Percentiles rank a stretch among this genome's conserved stretches.
These are phyloP conservation scores for Nitzschia putrida DNA, from an alignment of 108 stramenopile genomes.

Conservation along the genomic window DNA sequence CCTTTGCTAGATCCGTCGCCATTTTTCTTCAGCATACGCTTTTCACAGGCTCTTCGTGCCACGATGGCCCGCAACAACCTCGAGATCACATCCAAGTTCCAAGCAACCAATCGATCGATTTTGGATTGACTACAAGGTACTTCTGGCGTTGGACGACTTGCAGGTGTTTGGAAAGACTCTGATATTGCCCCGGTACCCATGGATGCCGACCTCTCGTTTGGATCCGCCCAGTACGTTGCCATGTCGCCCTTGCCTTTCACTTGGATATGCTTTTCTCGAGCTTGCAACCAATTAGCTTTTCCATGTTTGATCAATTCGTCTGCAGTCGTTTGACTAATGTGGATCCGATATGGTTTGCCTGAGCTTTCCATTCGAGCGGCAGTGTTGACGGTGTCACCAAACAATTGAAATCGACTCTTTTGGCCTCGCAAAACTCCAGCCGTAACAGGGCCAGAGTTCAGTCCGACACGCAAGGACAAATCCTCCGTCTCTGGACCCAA, in stretches of 20 bases:
- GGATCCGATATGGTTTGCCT: constrained; percentile 30
- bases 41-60: constrained; percentile 7
- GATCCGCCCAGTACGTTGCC: constrained; percentile 46
- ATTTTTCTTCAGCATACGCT: neutral
- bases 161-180: neutral
- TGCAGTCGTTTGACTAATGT: constrained; percentile 35
- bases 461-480: neutral
- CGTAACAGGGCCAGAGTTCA: constrained; percentile 1
- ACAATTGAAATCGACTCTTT: constrained; percentile 6
- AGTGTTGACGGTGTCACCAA: constrained; percentile 8
- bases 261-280: constrained; percentile 32
- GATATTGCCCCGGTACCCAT: too few species aligned
- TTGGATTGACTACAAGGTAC: neutral
- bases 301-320: too few species aligned
- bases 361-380: constrained; percentile 17
- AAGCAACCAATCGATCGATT: constrained; percentile 15
- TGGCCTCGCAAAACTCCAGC: neutral
- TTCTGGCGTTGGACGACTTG: neutral
- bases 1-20: neutral
- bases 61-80: neutral
- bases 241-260: constrained; percentile 58
- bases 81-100: constrained; percentile 6
- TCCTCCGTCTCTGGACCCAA: constrained; percentile 3
- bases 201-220: neutral
- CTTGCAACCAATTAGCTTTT: constrained; percentile 30